Base-by-base conservation (phyloP, 1,284 basidiomycete genomes). In the Ganoderma sinense region DNA sequence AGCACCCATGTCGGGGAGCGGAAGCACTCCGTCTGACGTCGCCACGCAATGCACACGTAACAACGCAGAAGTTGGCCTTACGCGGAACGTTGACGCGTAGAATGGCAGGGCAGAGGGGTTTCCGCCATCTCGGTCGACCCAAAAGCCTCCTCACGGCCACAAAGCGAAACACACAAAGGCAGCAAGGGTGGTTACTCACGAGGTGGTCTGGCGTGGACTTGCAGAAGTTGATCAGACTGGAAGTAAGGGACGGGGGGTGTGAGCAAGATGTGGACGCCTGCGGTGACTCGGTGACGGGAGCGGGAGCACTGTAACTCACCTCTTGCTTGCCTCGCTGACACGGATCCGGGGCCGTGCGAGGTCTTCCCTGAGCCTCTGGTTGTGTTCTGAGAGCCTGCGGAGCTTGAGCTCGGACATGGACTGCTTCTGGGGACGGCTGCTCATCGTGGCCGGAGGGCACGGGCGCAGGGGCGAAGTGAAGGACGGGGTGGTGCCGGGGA, bases 341-440 rank as follows among this genome's bases (percentile, higher is more conserved):
- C 89, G 84, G 75, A 94, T 88, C 67, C 94, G 83, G 26, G 92
- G 93, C 64, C 94, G 83, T 13, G 89, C 88, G 29, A 95, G 84
- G 77, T 95, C 94, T 77, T 95, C 94, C 73, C 87, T 83, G 72
- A 95, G 82, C 41, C 94, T 84, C 74, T 89, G 86, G 77, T 95
- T 95, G 82, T 95, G 93, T 81, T 95, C 94, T 26, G 88, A 88
- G 73, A 95, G 84, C 53, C 94, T 84, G 36, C 94, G 87, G 65
- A 95, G 89, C 84, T 94, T 94, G 80, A 95, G 89, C 84, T 95
- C 94, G 64, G 89, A 90, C 92, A 94, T 94, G 74, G 89, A 88
- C 78, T 88, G 88, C 80, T 90, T 90, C 11, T 77, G 75, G 31
- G 75, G 75, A 53, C 79, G 79, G 75, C 75, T 71, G 76, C 76